Conservation (phyloP, 768 basidiomycete genomes). For the Leucosporidium creatinivorum region DNA sequence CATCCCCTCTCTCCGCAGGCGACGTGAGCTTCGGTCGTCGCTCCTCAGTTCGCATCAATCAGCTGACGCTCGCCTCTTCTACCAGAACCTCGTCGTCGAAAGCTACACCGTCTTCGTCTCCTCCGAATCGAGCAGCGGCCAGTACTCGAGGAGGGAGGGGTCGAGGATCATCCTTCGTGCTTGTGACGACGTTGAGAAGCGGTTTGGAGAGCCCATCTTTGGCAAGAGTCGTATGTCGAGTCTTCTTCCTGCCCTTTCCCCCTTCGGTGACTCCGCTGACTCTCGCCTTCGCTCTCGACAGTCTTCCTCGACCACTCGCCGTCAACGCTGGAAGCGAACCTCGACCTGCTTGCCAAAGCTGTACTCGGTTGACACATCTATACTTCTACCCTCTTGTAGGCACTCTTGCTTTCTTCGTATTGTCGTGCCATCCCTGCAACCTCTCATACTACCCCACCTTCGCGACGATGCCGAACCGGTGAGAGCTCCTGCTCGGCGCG, state of each 20-base stretch:
- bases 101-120: constrained; percentile 30
- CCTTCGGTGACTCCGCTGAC: neutral
- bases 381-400: neutral
- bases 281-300: neutral
- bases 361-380: constrained; percentile 1
- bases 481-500: no score
- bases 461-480: no score
- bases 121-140: constrained; percentile 12
- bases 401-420: neutral
- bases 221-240: constrained; percentile 19
- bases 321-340: constrained; percentile 11
- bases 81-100: constrained; percentile 21
- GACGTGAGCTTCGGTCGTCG: neutral
- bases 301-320: constrained; percentile 23
- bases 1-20: neutral
- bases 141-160: constrained; percentile 27
- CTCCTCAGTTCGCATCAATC: no score
- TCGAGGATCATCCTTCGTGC: constrained; percentile 32
- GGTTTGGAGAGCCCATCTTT: constrained; percentile 35
- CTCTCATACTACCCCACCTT: no score
- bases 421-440: no score
- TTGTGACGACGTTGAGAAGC: constrained; percentile 33
- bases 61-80: neutral
- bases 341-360: constrained; percentile 24
- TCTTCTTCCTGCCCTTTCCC: neutral